Evolutionary conservation across 169 alveolate species (phyloP), one percentile per base, ranked within the genome.

Genomic region (Cryptosporidium sp.): DNA sequence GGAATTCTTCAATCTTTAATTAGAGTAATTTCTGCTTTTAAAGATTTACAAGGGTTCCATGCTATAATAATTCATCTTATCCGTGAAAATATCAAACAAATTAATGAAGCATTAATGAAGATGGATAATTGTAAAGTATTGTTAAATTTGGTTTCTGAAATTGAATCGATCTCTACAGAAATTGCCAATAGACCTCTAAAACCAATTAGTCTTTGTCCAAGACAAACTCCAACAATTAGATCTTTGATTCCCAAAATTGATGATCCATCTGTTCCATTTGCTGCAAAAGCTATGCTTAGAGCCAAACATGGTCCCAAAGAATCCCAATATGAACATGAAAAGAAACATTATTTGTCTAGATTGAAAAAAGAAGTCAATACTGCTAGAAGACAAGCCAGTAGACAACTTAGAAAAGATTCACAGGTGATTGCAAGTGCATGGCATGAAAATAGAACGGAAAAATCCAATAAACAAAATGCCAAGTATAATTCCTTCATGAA

Each of bases 181-280:
- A 62, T 80, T 26, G 9, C 53, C 12, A 80, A 60, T 23, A 80
- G 75, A 44, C 39, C 23, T n/a, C 48, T 37, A 26, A 62, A n/a
- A 62, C 89, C 89, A 3, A 56, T 80, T 23, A n/a, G 29, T 12
- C 33, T 80, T 16, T 80, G 89, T 21, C 75, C 75, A 65, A 80
- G 75, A 26, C 89, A 62, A 65, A 48, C 68, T 6, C 89, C 89
- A 8, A 62, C 89, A 2, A 65, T 80, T 42, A 80, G 75, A 48
- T 31, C 68, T 1, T 58, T 80, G 21, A 44, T 67, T 10, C 89
- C 89, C 12, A 80, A 80, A 65, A 26, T 80, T 18, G 89, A 80
- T 62, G 89, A 80, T 29, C 75, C 89, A 42, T 80, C 89, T 10
- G 89, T 80, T 44, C 89, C 89, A 14, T 62, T 62, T 80, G 89